These are phyloP conservation scores for Neofusicoccum cordaticola DNA, from an alignment of 2,329 filamentous ascomycete species.

Conservation along the genomic window DNA sequence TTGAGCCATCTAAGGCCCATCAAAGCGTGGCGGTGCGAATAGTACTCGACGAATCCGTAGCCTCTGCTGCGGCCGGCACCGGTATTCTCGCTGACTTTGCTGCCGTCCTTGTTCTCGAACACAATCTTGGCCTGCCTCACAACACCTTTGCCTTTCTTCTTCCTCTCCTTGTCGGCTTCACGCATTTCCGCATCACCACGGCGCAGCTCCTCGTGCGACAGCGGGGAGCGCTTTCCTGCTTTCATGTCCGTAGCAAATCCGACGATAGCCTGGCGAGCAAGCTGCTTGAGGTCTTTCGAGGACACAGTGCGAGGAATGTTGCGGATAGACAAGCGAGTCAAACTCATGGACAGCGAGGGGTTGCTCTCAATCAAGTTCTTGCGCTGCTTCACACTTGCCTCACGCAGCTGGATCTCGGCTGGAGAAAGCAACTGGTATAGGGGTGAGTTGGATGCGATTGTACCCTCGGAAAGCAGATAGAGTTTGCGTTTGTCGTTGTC, in stretches of 20 bases:
- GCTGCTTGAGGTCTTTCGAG: constrained; percentile 84
- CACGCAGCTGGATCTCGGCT: constrained; percentile 81
- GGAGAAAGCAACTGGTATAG: constrained; percentile 74
- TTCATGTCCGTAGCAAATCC: constrained; percentile 92
- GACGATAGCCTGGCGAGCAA: constrained; percentile 89
- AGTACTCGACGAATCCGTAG: constrained; percentile 97
- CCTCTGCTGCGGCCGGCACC: constrained; percentile 83
- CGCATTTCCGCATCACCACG: constrained; percentile 78
- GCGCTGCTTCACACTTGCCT: constrained; percentile 81
- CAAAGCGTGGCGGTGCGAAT: constrained; percentile 85
- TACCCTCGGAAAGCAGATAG: constrained; percentile 84
- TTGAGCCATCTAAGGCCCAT: constrained; percentile 96
- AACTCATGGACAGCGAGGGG: constrained; percentile 79
- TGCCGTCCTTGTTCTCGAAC: constrained; percentile 82
- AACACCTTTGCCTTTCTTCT: constrained; percentile 77
- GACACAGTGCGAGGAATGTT: constrained; percentile 83
- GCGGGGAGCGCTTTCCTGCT: constrained; percentile 66
- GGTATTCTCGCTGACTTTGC: constrained; percentile 73
- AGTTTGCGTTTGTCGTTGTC: constrained; percentile 88
- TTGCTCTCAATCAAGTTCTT: constrained; percentile 90
- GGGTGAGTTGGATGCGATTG: constrained; percentile 71
- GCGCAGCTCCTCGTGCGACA: constrained; percentile 85
- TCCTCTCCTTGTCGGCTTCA: constrained; percentile 75
- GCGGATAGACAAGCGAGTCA: constrained; percentile 86
- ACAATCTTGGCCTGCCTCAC: constrained; percentile 93